Evolutionary conservation across 148 eudicot genomes (phyloP).

Genomic region (Rhododendron vialii): DNA sequence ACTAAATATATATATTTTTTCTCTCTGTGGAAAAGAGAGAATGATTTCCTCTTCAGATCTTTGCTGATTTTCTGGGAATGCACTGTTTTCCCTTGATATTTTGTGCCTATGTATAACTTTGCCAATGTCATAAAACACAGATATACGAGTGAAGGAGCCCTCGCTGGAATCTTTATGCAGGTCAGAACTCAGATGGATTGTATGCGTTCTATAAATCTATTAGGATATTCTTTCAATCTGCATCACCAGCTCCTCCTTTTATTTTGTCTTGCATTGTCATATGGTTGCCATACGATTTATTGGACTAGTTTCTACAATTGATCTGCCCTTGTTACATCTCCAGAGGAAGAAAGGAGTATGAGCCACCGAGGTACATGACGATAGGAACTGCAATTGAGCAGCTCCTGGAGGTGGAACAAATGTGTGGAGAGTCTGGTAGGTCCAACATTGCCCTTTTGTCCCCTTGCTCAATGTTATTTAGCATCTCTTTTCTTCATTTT

Average conservation of each 20-base stretch:
- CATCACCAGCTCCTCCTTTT: background rate
- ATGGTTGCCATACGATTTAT: background rate
- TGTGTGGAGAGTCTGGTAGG: conserved; percentile 61
- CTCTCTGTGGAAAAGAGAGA: background rate
- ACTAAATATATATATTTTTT: background rate
- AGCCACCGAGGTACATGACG: conserved; percentile 90
- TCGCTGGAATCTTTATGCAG: conserved; percentile 86
- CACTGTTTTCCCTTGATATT: background rate
- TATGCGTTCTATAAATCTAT: background rate
- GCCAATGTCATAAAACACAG: conserved; percentile 30
- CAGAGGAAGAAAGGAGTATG: conserved; percentile 90
- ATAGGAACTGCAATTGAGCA: conserved; percentile 80
- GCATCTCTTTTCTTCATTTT: background rate
- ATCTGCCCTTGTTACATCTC: background rate
- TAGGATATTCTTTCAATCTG: background rate
- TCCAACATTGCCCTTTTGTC: background rate
- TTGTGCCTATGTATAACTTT: background rate
- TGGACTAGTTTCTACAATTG: background rate
- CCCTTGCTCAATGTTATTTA: background rate
- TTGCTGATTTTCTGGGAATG: background rate
- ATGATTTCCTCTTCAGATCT: background rate
- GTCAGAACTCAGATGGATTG: conserved; percentile 30
- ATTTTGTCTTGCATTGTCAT: background rate
- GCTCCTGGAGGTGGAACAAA: conserved; percentile 82
- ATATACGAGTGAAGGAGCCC: conserved; percentile 95